Base-by-base conservation (phyloP, 495 filamentous ascomycete genomes). In the Daldinia loculata region DNA sequence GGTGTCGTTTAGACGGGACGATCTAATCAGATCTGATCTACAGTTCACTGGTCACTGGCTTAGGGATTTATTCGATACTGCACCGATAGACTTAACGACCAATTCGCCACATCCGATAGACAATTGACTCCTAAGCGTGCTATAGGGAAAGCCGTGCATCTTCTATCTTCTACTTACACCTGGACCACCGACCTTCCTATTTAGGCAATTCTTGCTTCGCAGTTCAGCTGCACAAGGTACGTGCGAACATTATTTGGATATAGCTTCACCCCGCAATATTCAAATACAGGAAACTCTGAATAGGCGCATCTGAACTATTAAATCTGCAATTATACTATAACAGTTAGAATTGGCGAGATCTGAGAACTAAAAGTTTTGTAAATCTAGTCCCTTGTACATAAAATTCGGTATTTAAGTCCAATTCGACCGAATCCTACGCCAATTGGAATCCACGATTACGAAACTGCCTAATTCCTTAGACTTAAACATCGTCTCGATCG, bases 201-300 rank as follows among this genome's bases (percentile, higher is more conserved):
- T 43, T 58, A 52, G 68, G 68, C 63, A 71, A 71, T 67, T 66
- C 57, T 53, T 58, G 6, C 51, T 53, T 67, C 6, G 52, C 59
- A 51, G 34, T 55, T 63, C n/a, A 51, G 50, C 50, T 53, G 50
- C 50, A 30, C 58, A 24, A 70, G 68, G 68, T 71, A 71, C 39
- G 62, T 71, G 38, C 56, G 14, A 64, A 36, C 19, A 39, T 30
- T 29, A 30, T 26, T 48, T 48, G 17, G 43, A 48, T 48, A 48
- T 48, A 48, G 43, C 43, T 48, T 48, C 43, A 48, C 43, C 43
- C 43, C 43, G 43, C 43, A 11, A 48, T 48, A 22, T 15, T 48
- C 4, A 7, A 12, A 24, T 24, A 9, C 43, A 0, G 19, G 2
- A 22, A 48, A 24, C 9, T 48, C 3, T 19, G 43, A 9, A 24